phyloP scores from a whole-genome alignment of 768 basidiomycete genomes.

The Galerina marginata region DNA sequence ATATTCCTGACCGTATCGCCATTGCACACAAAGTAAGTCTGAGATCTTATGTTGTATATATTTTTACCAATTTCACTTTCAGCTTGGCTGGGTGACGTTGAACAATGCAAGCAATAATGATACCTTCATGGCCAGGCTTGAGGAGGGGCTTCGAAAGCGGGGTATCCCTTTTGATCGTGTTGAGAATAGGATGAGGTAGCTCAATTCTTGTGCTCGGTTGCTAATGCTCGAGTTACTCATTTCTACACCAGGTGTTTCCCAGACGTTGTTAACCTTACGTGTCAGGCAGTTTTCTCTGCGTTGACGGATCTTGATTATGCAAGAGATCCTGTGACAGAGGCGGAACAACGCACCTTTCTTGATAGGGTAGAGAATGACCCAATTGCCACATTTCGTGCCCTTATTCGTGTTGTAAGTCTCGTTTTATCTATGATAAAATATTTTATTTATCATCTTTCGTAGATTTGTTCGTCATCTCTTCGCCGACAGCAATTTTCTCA shows the following conservation, averaged over 20 bases:
- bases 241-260: constrained; percentile 27
- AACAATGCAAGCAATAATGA: constrained; percentile 28
- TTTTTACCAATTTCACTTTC: no score
- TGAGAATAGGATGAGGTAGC: constrained; percentile 20
- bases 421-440: no score
- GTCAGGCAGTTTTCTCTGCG: constrained; percentile 20
- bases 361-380: constrained; percentile 7
- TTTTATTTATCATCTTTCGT: no score
- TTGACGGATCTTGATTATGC: constrained; percentile 18
- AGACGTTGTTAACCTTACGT: constrained; percentile 31
- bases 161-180: constrained; percentile 14
- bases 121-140: constrained; percentile 16
- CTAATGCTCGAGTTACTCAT: no score
- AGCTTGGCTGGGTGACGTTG: constrained; percentile 25
- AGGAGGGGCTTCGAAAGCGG: background rate
- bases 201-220: no score
- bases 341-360: background rate
- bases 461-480: constrained; percentile 18
- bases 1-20: constrained; percentile 29
- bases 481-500: constrained; percentile 18
- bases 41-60: no score
- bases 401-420: constrained; percentile 19
- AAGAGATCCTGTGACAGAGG: constrained; percentile 1
- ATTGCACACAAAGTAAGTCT: constrained; percentile 30
- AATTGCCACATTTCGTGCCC: constrained; percentile 14